Base-by-base conservation (phyloP, 495 filamentous ascomycete genomes). In the Tetracladium marchalianum region DNA sequence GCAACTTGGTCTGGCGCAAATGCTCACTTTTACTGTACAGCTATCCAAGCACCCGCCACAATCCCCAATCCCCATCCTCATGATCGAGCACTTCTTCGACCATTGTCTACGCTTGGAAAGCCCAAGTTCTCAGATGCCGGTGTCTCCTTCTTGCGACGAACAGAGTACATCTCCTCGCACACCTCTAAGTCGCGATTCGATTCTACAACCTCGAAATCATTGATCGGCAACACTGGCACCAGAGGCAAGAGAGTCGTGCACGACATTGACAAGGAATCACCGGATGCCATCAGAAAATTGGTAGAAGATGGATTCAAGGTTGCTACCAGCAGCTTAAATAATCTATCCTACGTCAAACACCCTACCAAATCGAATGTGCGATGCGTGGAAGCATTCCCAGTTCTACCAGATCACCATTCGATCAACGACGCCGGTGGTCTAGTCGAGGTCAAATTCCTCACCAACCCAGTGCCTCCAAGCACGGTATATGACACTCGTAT, bases 111-210 rank as follows among this genome's bases (percentile, higher is more conserved):
- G 22, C 76, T 96, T 18, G 87, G 85, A 16, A 93, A 95, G 62
- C 82, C 87, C 1, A 72, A 76, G 51, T 56, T 65, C 37, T 59
- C 67, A 27, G 80, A 81, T 12, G 74, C 84, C 2, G 75, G 75
- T 40, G 84, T 94, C 41, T 95, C 88, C 52, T 97, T 98, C 77
- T 77, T 98, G 44, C 85, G 92, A 32, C 82, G 90, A 38, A 96
- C 93, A 11, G 93, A 98, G 60, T 96, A 97, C 61, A 95, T 93
- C 47, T 88, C 90, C 44, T 66, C 56, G 34, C 53, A 55, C 32
- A 58, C 38, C 18, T 50, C 52, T 9, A 59, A 56, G 46, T 47
- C 48, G 17, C 53, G 54, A 31, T 57, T 55, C 39, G 57, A 60
- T 13, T 53, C 56, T 15, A 51, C 50, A 18, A 58, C 52, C 16